Evolutionary conservation across 371 early-diverging fungal species (phyloP).

Genomic region (Rhizopus arrhizus): DNA sequence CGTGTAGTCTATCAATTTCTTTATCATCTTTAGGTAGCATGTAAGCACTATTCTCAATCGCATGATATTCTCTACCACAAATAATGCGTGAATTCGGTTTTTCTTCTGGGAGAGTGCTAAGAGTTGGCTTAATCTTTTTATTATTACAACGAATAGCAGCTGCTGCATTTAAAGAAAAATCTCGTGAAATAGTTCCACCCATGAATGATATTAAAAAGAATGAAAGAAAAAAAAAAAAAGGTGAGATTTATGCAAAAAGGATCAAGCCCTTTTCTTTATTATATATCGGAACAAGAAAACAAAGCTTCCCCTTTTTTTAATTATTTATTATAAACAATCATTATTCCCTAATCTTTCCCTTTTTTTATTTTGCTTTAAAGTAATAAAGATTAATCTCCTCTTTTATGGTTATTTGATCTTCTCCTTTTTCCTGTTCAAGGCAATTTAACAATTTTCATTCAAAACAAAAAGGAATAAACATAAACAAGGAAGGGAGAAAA

Average conservation of each 20-base stretch:
- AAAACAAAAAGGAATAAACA: no score
- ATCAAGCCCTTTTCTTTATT: background rate
- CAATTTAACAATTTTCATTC: no score
- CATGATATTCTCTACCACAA: slow-evolving; percentile 39
- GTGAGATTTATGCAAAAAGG: slow-evolving; percentile 2
- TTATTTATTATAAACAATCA: no score
- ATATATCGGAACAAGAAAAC: no score
- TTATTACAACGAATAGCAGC: background rate
- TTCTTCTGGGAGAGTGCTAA: background rate
- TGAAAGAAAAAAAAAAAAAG: background rate
- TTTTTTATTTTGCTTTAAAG: no score
- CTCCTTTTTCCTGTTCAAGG: no score
- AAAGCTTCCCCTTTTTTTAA: no score
- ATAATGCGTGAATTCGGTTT: slow-evolving; percentile 18
- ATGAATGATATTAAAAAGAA: background rate
- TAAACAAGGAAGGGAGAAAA: no score
- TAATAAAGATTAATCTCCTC: no score
- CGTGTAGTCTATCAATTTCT: slow-evolving; percentile 47
- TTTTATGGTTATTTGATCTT: no score
- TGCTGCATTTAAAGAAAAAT: background rate
- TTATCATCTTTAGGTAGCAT: slow-evolving; percentile 44
- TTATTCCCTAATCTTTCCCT: no score
- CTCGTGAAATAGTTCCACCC: background rate
- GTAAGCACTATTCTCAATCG: slow-evolving; percentile 33
- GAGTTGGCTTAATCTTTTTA: background rate